Evolutionary conservation across 768 basidiomycete genomes (phyloP), one percentile per base, ranked within the genome.

Genomic region (Crassisporium funariophilum): DNA sequence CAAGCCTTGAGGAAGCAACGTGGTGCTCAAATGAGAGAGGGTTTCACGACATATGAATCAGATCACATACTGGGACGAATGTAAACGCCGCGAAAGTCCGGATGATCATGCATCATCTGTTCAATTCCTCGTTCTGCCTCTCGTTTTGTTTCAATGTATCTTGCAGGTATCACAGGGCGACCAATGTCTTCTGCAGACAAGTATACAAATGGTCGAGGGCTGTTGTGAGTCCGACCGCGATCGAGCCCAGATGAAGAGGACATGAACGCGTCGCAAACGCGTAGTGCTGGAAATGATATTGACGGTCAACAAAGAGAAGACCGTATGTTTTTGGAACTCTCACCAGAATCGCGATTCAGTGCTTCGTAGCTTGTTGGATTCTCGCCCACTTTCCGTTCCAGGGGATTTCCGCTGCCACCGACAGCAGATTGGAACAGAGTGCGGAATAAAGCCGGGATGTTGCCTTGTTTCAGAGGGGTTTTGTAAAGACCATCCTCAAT

Each of bases 131-230:
- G 60, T 63, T 99, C 97, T 6, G 97, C 93, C 58, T 93, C 82
- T 15, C 95, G 83, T 70, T 99, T 99, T n/a, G 91, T 88, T 61
- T 87, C 78, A 58, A 98, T 92, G 70, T 99, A 99, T 25, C 88
- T 72, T 0, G 80, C 75, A 21, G 94, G 83, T 40, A 98, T 80
- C 58, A 95, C 59, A 20, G 95, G 97, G 11, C 91, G 82, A 68
- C 84, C 93, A 37, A 95, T 81, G 63, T 95, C 92, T 60, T 95
- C 95, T 5, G 97, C 97, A 39, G 97, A 99, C 46, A 99, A 75
- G 69, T 90, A 98, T 31, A 98, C 78, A 67, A 99, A 98, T n/a
- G 85, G 79, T 44, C 84, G 78, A 38, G 74, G 69, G 46, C 56
- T 50, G 54, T 60, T 68, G 49, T 52, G 58, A 42, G 62, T 45